Base-by-base conservation (phyloP, 2,329 filamentous ascomycete species). In the Penicillium sp. region DNA sequence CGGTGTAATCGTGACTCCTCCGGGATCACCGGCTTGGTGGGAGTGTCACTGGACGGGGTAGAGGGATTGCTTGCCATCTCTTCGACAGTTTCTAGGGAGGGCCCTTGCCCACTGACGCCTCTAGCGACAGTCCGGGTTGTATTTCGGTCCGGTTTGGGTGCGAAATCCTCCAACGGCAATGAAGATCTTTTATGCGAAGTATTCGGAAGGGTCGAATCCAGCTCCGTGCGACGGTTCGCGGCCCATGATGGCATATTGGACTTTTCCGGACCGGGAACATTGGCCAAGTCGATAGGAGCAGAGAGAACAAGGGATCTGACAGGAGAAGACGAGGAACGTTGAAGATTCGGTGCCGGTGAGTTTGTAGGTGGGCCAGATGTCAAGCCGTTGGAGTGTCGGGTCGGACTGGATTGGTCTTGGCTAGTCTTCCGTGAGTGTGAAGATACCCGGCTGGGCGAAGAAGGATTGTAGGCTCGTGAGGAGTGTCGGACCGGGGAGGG, bases 31-130 rank as follows among this genome's bases (percentile, higher is more conserved):
- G 49, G 76, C 77, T 66, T 75, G 80, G 68, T 61, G 75, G 67
- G 59, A 15, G 67, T 73, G 23, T 75, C 71, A 43, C 68, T 78
- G 15, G 78, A 80, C 15, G 90, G 89, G 1, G 89, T 90, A 49
- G 86, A 87, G 43, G 89, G 86, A 59, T 91, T 84, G 76, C 91
- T 94, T 53, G 89, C 87, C 68, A 71, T 72, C 80, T 97, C 93
- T 72, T 96, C 89, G 17, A 97, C 93, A 0, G 94, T 97, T 76
- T 96, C 93, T 57, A 97, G 78, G 48, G 85, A 85, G 49, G 87
- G 82, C 36, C 79, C 83, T 51, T 82, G 83, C 57, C 81, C 83
- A 70, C 81, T 86, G 52, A 82, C 80, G 59, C 82, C 84, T 63
- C 87, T 82, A 35, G 80, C 82, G 19, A 69, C 86, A 85, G 70